phyloP scores from a whole-genome alignment of 306 rosid species.

The Quercus wislizeni region DNA sequence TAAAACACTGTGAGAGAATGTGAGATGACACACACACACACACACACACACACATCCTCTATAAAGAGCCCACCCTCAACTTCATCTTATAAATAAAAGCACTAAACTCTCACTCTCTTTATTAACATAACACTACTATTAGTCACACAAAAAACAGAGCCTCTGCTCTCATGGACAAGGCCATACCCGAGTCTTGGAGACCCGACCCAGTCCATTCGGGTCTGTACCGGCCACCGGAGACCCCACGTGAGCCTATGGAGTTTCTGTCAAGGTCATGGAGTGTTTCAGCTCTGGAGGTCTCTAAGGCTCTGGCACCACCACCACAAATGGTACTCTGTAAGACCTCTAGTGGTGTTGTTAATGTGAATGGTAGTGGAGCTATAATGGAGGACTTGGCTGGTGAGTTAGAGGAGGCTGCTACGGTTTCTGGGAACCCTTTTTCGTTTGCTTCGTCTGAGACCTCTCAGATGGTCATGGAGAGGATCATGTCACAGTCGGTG shows the following conservation, averaged over 20 bases:
- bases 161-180: slow-evolving; percentile 33
- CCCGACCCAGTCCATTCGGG: slow-evolving; percentile 40
- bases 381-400: slow-evolving; percentile 60
- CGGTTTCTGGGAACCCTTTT: slow-evolving; percentile 72
- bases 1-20: no score
- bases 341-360: slow-evolving; percentile 13
- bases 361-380: slow-evolving; percentile 8
- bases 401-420: slow-evolving; percentile 52
- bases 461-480: slow-evolving; percentile 88
- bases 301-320: slow-evolving; percentile 69
- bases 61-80: slow-evolving; percentile 23
- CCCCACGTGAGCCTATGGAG: slow-evolving; percentile 85
- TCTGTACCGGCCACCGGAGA: slow-evolving; percentile 61
- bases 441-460: slow-evolving; percentile 84
- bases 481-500: slow-evolving; percentile 92
- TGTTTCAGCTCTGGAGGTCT: slow-evolving; percentile 70
- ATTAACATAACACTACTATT: neutral
- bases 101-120: neutral
- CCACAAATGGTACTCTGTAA: slow-evolving; percentile 38
- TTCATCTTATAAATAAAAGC: neutral
- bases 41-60: slow-evolving; percentile 2
- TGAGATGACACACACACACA: neutral
- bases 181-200: slow-evolving; percentile 43
- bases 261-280: slow-evolving; percentile 94
- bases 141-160: neutral